Evolutionary conservation across 2,329 filamentous ascomycete genomes (phyloP), one percentile per base, ranked within the genome.

Genomic region (Ophiognomonia clavigignenti-juglandacearum): DNA sequence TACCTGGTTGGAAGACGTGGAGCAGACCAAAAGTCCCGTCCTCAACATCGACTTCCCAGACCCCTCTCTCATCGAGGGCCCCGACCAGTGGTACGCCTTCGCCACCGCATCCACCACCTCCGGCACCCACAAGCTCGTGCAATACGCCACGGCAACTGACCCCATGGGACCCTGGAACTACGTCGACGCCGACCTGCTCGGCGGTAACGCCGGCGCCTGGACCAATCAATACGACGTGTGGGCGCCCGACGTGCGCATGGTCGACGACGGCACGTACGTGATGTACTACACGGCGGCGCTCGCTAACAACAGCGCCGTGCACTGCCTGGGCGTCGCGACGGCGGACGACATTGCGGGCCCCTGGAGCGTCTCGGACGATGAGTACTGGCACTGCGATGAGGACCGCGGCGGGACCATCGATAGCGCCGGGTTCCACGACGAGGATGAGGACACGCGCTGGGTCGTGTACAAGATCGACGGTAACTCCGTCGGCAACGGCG

Each of bases 391-490:
- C 16, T 85, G 82, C 54, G 71, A 73, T 1, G 56, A 72, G 1
- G 64, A 66, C 5, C 57, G 68, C 43, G 81, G 82, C 18, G 82
- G 82, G 27, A 74, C 80, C 16, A 85, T 86, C 55, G 83, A 86
- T 56, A 67, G 82, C 0, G 68, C 76, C 0, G 79, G 77, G 4
- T 85, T 83, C 61, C 56, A 64, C 10, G 82, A 86, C 56, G 59
- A 60, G 10, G 70, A n/a, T n/a, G n/a, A 73, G 36, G 76, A 75
- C 24, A 70, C 61, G 26, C 71, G 73, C 6, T 86, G 83, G 57
- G 69, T 86, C 5, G 64, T 77, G 9, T 86, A 82, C 67, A 86
- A 86, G 61, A 67, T 85, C 22, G 82, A 86, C 60, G 82, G 82
- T 31, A 85, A 85, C 62, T 69, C 68, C 48, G 61, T 75, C 29